Evolutionary conservation across 75 land plant species (phyloP), one percentile per base, ranked within the genome.

Genomic region (Cunninghamia lanceolata): DNA sequence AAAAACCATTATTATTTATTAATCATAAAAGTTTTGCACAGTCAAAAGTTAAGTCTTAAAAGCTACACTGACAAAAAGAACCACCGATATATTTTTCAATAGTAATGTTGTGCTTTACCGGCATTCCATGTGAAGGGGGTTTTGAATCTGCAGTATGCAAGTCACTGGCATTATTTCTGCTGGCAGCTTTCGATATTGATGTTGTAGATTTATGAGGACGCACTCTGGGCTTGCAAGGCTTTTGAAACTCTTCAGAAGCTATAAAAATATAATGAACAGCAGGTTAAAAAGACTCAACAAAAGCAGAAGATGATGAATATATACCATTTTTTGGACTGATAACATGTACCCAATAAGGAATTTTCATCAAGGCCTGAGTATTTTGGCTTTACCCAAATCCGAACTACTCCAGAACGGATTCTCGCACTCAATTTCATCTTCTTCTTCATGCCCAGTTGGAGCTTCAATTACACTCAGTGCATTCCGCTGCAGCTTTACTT

Each of bases 401-500:
- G 90, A 87, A 39, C 85, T 86, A 87, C 93, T 88, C 90, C 90
- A 91, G 17, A 89, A 89, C 74, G 85, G 54, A 75, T 88, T 90
- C 7, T 91, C 96, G 52, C 85, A 90, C n/a, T 95, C 94, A 50
- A 91, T 84, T 30, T 96, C 94, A 85, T 96, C 97, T 47, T 95
- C 97, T 79, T 95, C 99, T 86, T 97, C 93, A 42, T 94, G 85
- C 25, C 98, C 98, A 86, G 94, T 96, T 16, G 99, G 98, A 56
- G 95, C 93, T 89, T 96, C 99, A 83, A 97, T 88, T 80, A 97
- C 99, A 81, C 96, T 95, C 76, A 97, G 91, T 4, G 98, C 99
- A 93, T 97, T 97, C 74, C 99, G 89, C 87, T 97, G 99, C 21
- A 97, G 92, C 89, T 97, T 97, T 21, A 97, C 99, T 86, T 97